A percentile compares a stretch with the other conserved stretches of the same genome.
These are phyloP conservation scores for Plasmodium gallinaceum DNA, from an alignment of 169 alveolate species.

Conservation along the genomic window DNA sequence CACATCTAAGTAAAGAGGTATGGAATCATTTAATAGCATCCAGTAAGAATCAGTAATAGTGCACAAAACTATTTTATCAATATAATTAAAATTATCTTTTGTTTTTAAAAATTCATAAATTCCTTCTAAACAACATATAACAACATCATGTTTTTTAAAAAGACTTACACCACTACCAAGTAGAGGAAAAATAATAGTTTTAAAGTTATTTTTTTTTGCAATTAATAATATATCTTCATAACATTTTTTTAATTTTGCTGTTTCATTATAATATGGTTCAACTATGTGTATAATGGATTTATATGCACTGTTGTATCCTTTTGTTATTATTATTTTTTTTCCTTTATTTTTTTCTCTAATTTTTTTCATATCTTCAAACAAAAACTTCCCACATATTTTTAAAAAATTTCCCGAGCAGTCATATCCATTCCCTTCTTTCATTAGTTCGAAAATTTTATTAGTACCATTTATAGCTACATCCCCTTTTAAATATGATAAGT, in stretches of 20 bases:
- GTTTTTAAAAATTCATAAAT: constrained; percentile 63
- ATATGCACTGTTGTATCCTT: constrained; percentile 71
- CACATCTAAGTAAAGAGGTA: constrained; percentile 50
- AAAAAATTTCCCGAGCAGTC: constrained; percentile 77
- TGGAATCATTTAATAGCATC: constrained; percentile 65
- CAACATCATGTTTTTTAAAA: constrained; percentile 74
- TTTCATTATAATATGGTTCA: constrained; percentile 76
- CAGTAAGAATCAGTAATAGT: constrained; percentile 72
- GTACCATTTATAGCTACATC: constrained; percentile 76
- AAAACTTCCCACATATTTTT: constrained; percentile 66
- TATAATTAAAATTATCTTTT: constrained; percentile 53
- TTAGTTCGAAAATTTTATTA: constrained; percentile 42
- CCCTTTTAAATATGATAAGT: constrained; percentile 59
- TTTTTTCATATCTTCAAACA: constrained; percentile 45
- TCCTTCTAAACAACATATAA: constrained; percentile 72
- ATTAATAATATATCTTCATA: constrained; percentile 46
- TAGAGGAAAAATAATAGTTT: constrained; percentile 68
- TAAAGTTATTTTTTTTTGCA: constrained; percentile 54
- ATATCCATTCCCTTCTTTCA: constrained; percentile 76
- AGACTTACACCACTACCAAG: constrained; percentile 77
- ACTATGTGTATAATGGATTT: constrained; percentile 65
- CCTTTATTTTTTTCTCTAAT: constrained; percentile 44
- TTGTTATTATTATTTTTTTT: constrained; percentile 60
- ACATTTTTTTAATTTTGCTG: constrained; percentile 46
- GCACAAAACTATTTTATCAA: constrained; percentile 59